A percentile compares a stretch with the other conserved stretches of the same genome.
Evolutionary conservation across 768 basidiomycete genomes (phyloP).

Genomic region (Boletus rubroflammeus): DNA sequence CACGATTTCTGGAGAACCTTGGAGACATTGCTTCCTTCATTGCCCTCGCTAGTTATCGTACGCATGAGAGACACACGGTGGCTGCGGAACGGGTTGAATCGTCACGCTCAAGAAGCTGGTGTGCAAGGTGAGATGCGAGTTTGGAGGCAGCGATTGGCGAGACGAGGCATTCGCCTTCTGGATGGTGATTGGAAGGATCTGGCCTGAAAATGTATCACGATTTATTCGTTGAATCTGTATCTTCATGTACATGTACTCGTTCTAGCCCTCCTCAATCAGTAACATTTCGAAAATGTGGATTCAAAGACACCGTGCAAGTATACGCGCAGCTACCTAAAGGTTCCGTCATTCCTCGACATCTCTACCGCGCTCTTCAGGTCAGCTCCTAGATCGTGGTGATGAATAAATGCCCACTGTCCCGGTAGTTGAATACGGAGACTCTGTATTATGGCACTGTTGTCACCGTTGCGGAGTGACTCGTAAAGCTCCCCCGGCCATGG

Average conservation of each 20-base stretch:
- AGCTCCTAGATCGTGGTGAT: constrained; percentile 43
- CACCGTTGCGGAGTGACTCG: constrained; percentile 27
- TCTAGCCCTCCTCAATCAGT: constrained; percentile 4
- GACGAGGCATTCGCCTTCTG: constrained; percentile 57
- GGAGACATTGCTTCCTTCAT: constrained; percentile 49
- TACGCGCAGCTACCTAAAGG: neutral
- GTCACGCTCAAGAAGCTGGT: constrained; percentile 65
- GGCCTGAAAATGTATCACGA: constrained; percentile 9
- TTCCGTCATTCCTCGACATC: constrained; percentile 13
- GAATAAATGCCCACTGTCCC: constrained; percentile 46
- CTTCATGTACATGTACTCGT: neutral
- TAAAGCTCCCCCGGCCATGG: constrained; percentile 41
- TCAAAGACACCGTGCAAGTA: neutral
- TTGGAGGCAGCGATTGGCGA: constrained; percentile 62
- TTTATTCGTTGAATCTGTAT: constrained; percentile 10
- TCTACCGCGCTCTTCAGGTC: constrained; percentile 36
- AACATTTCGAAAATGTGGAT: neutral
- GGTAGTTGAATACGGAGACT: constrained; percentile 34
- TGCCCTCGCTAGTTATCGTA: constrained; percentile 56
- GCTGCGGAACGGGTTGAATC: constrained; percentile 64
- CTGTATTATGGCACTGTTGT: constrained; percentile 25
- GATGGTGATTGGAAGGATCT: constrained; percentile 70
- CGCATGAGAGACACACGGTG: constrained; percentile 68
- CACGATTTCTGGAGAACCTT: constrained; percentile 54
- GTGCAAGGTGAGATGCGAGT: constrained; percentile 78